Conservation (phyloP, 768 basidiomycete species). For the Cystofilobasidium ferigula region DNA sequence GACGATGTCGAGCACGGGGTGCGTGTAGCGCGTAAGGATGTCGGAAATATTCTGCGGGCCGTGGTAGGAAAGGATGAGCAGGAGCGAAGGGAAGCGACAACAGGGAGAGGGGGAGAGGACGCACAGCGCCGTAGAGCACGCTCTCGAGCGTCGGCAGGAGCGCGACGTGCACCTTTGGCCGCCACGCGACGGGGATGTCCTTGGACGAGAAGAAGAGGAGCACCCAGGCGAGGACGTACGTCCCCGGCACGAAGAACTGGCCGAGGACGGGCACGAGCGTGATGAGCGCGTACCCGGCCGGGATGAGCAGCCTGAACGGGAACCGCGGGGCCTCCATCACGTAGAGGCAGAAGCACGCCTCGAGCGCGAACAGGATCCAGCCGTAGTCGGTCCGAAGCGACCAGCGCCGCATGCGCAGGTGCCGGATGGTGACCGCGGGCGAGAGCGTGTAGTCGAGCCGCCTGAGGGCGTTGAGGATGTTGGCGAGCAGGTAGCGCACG, state of each 20-base stretch:
- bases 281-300: slow-evolving; percentile 54
- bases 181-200: slow-evolving; percentile 63
- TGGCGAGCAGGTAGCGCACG: slow-evolving; percentile 35
- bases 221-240: slow-evolving; percentile 74
- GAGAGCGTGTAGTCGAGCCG: slow-evolving; percentile 69
- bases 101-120: background rate
- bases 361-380: slow-evolving; percentile 52
- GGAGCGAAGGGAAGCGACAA: background rate
- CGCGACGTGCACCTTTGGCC: slow-evolving; percentile 80
- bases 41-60: slow-evolving; percentile 69
- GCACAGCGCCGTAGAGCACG: slow-evolving; percentile 74
- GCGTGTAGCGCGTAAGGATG: slow-evolving; percentile 86
- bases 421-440: slow-evolving; percentile 54
- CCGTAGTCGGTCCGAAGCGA: slow-evolving; percentile 47
- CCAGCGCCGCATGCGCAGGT: slow-evolving; percentile 42
- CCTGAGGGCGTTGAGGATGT: slow-evolving; percentile 52
- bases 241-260: slow-evolving; percentile 78
- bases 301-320: slow-evolving; percentile 66
- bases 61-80: too few species aligned
- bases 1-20: slow-evolving; percentile 78
- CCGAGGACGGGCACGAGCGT: slow-evolving; percentile 74
- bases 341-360: slow-evolving; percentile 58
- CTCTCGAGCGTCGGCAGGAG: slow-evolving; percentile 88
- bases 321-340: slow-evolving; percentile 61
- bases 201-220: slow-evolving; percentile 75